Evolutionary conservation across 2,329 filamentous ascomycete species (phyloP).

Genomic region (Dothistroma pini): DNA sequence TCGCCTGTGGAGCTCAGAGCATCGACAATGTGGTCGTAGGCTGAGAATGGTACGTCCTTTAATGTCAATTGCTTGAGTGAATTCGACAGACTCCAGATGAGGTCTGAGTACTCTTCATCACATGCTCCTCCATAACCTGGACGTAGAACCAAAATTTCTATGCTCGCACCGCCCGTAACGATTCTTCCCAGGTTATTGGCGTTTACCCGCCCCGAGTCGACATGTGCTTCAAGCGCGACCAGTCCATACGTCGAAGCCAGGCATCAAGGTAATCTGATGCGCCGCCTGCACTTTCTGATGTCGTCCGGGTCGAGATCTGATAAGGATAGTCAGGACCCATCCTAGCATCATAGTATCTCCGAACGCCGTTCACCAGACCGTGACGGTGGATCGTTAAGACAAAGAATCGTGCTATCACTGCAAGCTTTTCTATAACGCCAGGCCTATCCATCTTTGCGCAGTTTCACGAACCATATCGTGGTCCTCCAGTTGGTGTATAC

Average conservation of each 20-base stretch:
- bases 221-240: neutral
- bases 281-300: neutral
- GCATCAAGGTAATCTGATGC: neutral
- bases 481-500: neutral
- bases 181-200: neutral
- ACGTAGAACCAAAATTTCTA: neutral
- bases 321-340: neutral
- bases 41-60: neutral
- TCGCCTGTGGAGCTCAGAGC: neutral
- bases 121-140: neutral
- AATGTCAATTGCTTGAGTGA: neutral
- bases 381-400: neutral
- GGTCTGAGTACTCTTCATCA: neutral
- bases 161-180: neutral
- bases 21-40: neutral
- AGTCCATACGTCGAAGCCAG: slow-evolving; percentile 4
- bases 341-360: neutral
- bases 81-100: neutral
- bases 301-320: neutral
- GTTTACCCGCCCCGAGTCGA: neutral
- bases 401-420: neutral
- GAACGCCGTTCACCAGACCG: neutral
- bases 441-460: no score
- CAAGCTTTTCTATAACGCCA: neutral
- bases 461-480: neutral